A percentile compares a stretch with the other conserved stretches of the same genome.
Evolutionary conservation across 805 yeast genomes (phyloP).

Genomic region (Starmerella bombicola): DNA sequence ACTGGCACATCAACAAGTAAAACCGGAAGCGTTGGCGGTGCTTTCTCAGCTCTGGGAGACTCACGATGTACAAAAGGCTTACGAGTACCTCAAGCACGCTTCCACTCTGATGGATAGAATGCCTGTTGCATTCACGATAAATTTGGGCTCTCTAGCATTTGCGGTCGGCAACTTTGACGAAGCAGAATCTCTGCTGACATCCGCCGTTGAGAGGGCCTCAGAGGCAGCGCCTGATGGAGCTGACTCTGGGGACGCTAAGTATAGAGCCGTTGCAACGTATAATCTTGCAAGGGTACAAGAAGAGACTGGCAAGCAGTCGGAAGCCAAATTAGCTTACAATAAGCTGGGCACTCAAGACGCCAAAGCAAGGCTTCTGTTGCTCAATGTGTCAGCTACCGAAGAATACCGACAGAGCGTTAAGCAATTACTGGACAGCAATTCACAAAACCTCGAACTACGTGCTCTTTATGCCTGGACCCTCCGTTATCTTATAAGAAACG

Average conservation of each 20-base stretch:
- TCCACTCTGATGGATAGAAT: conserved; percentile 35
- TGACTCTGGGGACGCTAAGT: conserved; percentile 5
- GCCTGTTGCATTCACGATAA: conserved; percentile 43
- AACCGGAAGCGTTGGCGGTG: conserved; percentile 53
- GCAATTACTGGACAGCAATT: conserved; percentile 40
- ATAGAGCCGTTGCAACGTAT: conserved; percentile 39
- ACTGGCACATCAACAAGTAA: conserved; percentile 40
- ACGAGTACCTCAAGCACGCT: conserved; percentile 50
- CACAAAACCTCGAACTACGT: conserved; percentile 65
- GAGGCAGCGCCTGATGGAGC: conserved; percentile 33
- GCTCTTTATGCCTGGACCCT: conserved; percentile 89
- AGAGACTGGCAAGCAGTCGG: conserved; percentile 30
- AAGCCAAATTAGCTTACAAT: conserved; percentile 37
- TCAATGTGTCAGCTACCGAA: neutral
- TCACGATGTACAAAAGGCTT: conserved; percentile 40
- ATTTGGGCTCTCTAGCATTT: conserved; percentile 73
- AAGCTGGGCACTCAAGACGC: conserved; percentile 10
- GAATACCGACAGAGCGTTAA: conserved; percentile 21
- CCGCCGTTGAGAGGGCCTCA: neutral
- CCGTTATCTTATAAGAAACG: conserved; percentile 21
- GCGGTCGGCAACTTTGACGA: conserved; percentile 46
- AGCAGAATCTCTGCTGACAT: conserved; percentile 32
- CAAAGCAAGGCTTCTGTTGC: conserved; percentile 13
- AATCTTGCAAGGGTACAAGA: conserved; percentile 72
- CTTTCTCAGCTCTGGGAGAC: conserved; percentile 61